Conservation (phyloP, 371 early-diverging fungal genomes). For the Lichtheimia ornata region DNA sequence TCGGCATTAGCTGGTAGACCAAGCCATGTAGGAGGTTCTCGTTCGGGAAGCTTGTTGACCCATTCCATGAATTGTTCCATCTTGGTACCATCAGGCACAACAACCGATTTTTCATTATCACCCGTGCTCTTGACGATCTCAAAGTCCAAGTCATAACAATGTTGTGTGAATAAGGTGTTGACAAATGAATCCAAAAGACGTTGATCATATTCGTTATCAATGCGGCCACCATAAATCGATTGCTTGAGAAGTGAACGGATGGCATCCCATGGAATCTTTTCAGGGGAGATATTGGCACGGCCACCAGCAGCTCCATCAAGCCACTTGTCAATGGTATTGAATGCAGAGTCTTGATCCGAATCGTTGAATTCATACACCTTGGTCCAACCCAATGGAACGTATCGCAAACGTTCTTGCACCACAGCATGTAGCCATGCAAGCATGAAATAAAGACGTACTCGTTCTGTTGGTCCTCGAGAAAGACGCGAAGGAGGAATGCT, state of each 20-base stretch:
- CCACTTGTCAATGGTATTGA: constrained; percentile 91
- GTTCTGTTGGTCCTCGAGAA: constrained; percentile 82
- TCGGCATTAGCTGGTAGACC: constrained; percentile 96
- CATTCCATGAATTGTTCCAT: constrained; percentile 87
- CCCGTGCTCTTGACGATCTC: constrained; percentile 66
- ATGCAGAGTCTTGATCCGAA: constrained; percentile 91
- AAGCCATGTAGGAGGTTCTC: constrained; percentile 96
- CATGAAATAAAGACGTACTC: constrained; percentile 89
- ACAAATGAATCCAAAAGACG: constrained; percentile 89
- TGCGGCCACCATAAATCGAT: constrained; percentile 95
- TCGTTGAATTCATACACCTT: constrained; percentile 97
- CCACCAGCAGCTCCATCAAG: constrained; percentile 80
- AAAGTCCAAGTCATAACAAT: constrained; percentile 83
- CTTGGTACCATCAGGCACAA: constrained; percentile 89
- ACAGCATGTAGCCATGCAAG: constrained; percentile 97
- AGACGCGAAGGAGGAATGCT: constrained; percentile 63
- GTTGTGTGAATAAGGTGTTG: constrained; percentile 77
- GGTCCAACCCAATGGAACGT: constrained; percentile 97
- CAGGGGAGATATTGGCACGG: constrained; percentile 88
- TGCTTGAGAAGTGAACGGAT: constrained; percentile 84
- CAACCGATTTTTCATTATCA: constrained; percentile 46
- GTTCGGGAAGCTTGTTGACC: constrained; percentile 87
- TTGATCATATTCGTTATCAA: constrained; percentile 94
- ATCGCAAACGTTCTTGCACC: constrained; percentile 92
- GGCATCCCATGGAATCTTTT: constrained; percentile 96